Conservation (phyloP, 208 protist genomes). For the Porcisia deanei region DNA sequence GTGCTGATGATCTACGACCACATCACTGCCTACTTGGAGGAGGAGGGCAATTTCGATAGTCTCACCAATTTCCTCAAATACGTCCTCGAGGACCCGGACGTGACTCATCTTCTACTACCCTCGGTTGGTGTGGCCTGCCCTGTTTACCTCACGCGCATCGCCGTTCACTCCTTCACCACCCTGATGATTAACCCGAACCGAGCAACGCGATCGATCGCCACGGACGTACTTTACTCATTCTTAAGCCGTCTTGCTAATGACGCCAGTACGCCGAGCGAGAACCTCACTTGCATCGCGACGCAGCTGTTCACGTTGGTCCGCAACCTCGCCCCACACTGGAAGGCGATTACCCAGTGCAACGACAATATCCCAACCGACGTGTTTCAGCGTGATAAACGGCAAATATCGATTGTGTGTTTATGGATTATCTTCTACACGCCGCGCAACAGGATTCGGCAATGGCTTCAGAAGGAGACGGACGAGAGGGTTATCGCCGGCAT, state of each 20-base stretch:
- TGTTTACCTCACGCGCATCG: constrained; percentile 71
- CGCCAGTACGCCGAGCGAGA: constrained; percentile 48
- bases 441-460: constrained; percentile 35
- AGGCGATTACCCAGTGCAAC: constrained; percentile 48
- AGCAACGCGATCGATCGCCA: constrained; percentile 42
- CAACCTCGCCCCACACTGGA: constrained; percentile 64
- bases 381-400: constrained; percentile 58
- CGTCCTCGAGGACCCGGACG: constrained; percentile 70
- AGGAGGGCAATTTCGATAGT: constrained; percentile 56
- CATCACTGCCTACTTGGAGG: constrained; percentile 61
- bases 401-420: constrained; percentile 56
- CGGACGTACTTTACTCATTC: constrained; percentile 68
- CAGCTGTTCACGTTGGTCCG: constrained; percentile 72
- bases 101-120: constrained; percentile 64
- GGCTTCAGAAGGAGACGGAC: constrained; percentile 55
- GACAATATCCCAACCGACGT: constrained; percentile 46
- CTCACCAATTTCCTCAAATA: constrained; percentile 69
- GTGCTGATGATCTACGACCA: constrained; percentile 57
- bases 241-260: constrained; percentile 67
- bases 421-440: constrained; percentile 88
- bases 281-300: constrained; percentile 61
- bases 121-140: constrained; percentile 39
- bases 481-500: constrained; percentile 62
- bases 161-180: constrained; percentile 55
- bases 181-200: constrained; percentile 63